Conservation (phyloP, 495 filamentous ascomycete genomes). For the Xeromyces bisporus region DNA sequence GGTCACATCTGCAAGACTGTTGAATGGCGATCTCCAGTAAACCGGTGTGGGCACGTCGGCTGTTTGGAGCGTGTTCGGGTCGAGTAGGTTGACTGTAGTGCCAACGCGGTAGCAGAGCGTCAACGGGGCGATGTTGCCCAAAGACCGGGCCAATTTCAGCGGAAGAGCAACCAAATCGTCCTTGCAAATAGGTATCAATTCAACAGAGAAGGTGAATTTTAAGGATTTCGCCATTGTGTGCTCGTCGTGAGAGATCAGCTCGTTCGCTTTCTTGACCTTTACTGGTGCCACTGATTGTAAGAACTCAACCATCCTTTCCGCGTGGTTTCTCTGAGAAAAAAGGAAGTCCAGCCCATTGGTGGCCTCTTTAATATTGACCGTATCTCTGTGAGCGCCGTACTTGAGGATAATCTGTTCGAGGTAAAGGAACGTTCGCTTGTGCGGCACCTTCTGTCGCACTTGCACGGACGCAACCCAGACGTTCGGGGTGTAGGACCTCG, state of each 20-base stretch:
- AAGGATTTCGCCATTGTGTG: constrained; percentile 79
- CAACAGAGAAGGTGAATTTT: constrained; percentile 79
- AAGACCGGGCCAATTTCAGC: constrained; percentile 62
- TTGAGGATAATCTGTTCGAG: constrained; percentile 95
- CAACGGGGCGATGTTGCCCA: constrained; percentile 75
- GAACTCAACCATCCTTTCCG: constrained; percentile 86
- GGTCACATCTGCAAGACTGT: constrained; percentile 62
- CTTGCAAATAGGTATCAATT: constrained; percentile 86
- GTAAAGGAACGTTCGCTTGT: constrained; percentile 93
- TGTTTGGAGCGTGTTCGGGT: constrained; percentile 79
- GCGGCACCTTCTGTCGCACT: constrained; percentile 88
- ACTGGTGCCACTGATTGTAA: constrained; percentile 64
- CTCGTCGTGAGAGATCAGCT: constrained; percentile 84
- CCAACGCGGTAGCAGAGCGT: constrained; percentile 78
- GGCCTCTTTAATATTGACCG: constrained; percentile 91
- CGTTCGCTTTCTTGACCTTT: constrained; percentile 66
- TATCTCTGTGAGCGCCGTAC: constrained; percentile 78
- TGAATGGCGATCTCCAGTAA: constrained; percentile 84
- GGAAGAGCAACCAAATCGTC: constrained; percentile 92
- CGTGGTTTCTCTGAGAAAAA: constrained; percentile 75
- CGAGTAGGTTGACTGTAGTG: constrained; percentile 73
- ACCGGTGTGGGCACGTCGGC: constrained; percentile 61
- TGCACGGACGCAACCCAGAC: constrained; percentile 78
- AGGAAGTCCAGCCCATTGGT: constrained; percentile 92
- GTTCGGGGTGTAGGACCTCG: constrained; percentile 88